These are phyloP conservation scores for Sechiopsis laciniata DNA, from an alignment of 306 rosid genomes.

Conservation along the genomic window DNA sequence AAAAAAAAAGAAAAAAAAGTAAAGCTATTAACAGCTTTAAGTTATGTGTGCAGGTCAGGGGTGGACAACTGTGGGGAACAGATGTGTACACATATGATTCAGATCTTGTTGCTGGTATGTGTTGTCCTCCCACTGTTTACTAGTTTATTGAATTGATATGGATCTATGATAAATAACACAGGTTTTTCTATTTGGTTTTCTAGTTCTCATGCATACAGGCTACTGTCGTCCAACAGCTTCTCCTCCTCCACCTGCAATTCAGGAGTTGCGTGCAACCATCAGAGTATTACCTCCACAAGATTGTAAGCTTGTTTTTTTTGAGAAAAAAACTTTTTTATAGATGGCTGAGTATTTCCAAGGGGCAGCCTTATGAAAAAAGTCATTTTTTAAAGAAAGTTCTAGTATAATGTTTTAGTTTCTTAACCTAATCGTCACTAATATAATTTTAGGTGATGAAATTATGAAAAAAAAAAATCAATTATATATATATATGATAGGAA, in stretches of 20 bases:
- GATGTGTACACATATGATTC: conserved; percentile 93
- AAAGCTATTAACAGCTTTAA: conserved; percentile 17
- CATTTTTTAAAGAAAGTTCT: background rate
- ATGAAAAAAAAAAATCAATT: too few species aligned
- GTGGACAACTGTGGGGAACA: conserved; percentile 96
- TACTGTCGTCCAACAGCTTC: conserved; percentile 96
- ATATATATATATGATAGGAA: too few species aligned
- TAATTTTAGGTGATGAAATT: background rate
- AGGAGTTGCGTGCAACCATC: conserved; percentile 72
- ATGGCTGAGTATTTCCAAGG: background rate
- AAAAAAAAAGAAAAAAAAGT: too few species aligned
- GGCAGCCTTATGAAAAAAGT: too few species aligned
- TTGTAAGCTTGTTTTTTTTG: conserved; percentile 44
- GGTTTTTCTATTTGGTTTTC: conserved; percentile 30
- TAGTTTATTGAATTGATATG: conserved; percentile 5
- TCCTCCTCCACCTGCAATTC: conserved; percentile 78
- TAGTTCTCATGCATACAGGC: conserved; percentile 98
- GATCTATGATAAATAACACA: background rate
- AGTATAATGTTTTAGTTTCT: background rate
- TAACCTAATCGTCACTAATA: background rate
- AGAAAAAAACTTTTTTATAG: conserved; percentile 7
- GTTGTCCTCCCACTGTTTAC: background rate
- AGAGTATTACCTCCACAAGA: conserved; percentile 84
- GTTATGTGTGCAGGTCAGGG: conserved; percentile 67
- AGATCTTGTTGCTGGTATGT: conserved; percentile 93